These are phyloP conservation scores for Bruguiera gymnorhiza DNA, from an alignment of 345 rosid genomes.

Conservation along the genomic window DNA sequence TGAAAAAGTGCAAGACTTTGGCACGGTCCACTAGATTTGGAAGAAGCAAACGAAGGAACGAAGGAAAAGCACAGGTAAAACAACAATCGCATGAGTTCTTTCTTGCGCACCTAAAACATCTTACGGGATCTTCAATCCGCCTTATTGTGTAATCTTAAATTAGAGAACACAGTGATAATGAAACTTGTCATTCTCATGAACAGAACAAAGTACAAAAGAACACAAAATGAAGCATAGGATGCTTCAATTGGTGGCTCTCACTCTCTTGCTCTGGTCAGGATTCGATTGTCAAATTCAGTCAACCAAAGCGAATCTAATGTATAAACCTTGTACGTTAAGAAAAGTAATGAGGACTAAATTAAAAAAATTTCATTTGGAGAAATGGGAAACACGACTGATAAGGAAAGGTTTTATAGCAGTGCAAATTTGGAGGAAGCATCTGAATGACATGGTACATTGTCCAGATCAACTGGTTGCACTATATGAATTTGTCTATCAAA, in stretches of 20 bases:
- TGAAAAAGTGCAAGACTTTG: too few relatives aligned
- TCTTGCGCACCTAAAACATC: background rate
- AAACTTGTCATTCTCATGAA: slow-evolving; percentile 17
- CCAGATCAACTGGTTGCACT: background rate
- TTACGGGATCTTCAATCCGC: slow-evolving; percentile 5
- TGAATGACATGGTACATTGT: background rate
- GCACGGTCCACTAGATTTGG: too few relatives aligned
- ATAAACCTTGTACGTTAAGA: slow-evolving; percentile 9
- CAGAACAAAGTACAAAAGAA: slow-evolving; percentile 16
- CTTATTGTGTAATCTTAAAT: background rate
- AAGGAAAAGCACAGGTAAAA: background rate
- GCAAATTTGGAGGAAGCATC: slow-evolving; percentile 2
- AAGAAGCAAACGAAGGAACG: too few relatives aligned
- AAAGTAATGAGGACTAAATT: slow-evolving; percentile 22
- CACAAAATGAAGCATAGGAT: slow-evolving; percentile 37
- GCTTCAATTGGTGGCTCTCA: slow-evolving; percentile 38
- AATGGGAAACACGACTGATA: too few relatives aligned
- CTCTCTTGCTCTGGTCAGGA: slow-evolving; percentile 30
- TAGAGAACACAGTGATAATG: slow-evolving; percentile 11
- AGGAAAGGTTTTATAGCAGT: background rate
- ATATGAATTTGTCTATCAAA: background rate
- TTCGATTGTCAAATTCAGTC: slow-evolving; percentile 34
- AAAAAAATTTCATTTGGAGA: slow-evolving; percentile 8
- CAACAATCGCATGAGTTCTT: background rate
- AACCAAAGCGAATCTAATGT: slow-evolving; percentile 19